Base-by-base conservation (phyloP, 73 alveolate genomes). In the Paraurostyla sp. region DNA sequence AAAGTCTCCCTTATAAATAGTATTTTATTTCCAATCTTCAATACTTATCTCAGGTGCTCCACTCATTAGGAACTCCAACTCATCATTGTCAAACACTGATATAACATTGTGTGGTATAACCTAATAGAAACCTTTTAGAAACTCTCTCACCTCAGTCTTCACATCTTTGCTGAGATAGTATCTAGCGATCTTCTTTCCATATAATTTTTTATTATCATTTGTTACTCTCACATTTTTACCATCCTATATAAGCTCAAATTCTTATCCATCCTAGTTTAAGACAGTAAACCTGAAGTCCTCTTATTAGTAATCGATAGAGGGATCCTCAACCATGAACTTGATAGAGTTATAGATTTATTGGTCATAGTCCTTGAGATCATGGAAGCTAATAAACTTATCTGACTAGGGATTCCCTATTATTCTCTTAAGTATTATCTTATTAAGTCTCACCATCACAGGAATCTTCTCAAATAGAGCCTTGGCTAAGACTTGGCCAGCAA, bases 11-110 rank as follows among this genome's bases (percentile, higher is more conserved):
- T 91, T 94, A 80, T 97, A 98, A 60, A 85, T 93, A 11, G 99
- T 93, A 82, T 96, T 88, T 62, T 58, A 73, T 69, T 90, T 96
- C 99, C 99, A 98, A 82, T 98, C 99, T 32, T 97, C 97, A 1
- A 98, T 57, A 92, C 96, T 94, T 30, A 98, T 96, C 78, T 91
- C 95, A 0, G 95, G 96, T 16, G 65, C 82, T 0, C 99, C 99
- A 88, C 87, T 88, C 29, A 94, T 56, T 22, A 94, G 78, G 73
- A 88, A 78, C 52, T 95, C 97, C 18, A 95, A 87, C 78, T 95
- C 98, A 11, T 91, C 94, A 13, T 80, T 60, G 30, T 65, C 94
- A 65, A 95, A 92, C 9, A 89, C 60, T 22, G 94, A 82, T 1
- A 88, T 48, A 3, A 52, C 45, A 25, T 88, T 50, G 36, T 88